phyloP scores from a whole-genome alignment of 1,139 yeast species.

The Chernovozyma sophiae-reginae region DNA sequence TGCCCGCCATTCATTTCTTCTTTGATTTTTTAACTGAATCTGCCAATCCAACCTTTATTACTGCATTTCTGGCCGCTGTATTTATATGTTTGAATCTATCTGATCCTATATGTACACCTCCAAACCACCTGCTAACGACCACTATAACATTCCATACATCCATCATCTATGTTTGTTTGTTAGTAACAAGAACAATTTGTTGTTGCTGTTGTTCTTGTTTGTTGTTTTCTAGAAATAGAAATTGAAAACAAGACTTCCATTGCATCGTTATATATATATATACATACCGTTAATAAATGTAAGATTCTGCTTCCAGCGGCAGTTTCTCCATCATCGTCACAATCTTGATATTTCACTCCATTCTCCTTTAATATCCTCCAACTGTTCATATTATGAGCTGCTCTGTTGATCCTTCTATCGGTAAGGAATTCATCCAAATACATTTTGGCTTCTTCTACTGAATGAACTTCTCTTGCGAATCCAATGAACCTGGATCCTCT shows the following conservation, averaged over 20 bases:
- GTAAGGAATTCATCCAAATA: constrained; percentile 49
- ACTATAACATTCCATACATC: constrained; percentile 85
- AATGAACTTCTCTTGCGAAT: constrained; percentile 56
- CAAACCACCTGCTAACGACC: constrained; percentile 89
- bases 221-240: too few species aligned
- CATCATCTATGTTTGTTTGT: constrained; percentile 48
- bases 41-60: constrained; percentile 57
- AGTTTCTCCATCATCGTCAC: constrained; percentile 96
- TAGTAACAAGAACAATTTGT: too few species aligned
- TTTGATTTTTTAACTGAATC: constrained; percentile 10
- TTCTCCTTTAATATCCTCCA: constrained; percentile 64
- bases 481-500: constrained; percentile 86
- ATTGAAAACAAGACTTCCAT: too few species aligned
- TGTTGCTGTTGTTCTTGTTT: too few species aligned
- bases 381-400: constrained; percentile 81
- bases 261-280: background rate
- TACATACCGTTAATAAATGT: constrained; percentile 64
- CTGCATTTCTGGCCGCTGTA: constrained; percentile 80
- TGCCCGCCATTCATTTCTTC: constrained; percentile 8
- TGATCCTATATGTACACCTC: constrained; percentile 89
- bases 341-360: constrained; percentile 67
- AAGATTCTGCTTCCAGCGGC: constrained; percentile 92
- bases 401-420: constrained; percentile 63
- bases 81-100: constrained; percentile 93
- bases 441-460: constrained; percentile 61